These are phyloP conservation scores for Sporothrix pseudoabietina DNA, from an alignment of 2,329 filamentous ascomycete species.

Conservation along the genomic window DNA sequence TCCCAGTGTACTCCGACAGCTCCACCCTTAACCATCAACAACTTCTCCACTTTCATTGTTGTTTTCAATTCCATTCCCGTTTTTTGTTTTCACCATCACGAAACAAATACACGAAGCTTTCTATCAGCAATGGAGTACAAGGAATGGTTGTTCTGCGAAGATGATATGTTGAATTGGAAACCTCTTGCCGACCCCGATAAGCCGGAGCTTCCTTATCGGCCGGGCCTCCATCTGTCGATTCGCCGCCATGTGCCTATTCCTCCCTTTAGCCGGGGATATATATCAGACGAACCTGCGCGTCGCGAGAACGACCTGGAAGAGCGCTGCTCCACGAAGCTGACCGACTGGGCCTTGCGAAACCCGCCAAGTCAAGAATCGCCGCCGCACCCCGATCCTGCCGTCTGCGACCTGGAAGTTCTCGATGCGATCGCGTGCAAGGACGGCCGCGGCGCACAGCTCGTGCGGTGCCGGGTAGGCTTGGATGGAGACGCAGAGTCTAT, in stretches of 20 bases:
- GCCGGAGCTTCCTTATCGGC: slow-evolving; percentile 20
- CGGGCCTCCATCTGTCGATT: slow-evolving; percentile 1
- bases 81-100: slow-evolving; percentile 2
- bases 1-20: no score
- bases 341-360: not conserved
- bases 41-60: no score
- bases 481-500: not conserved
- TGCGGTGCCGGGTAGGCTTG: slow-evolving; percentile 16
- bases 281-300: not conserved
- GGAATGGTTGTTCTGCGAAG: not conserved
- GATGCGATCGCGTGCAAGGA: slow-evolving; percentile 22
- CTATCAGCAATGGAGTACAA: not conserved
- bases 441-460: slow-evolving; percentile 26
- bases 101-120: not conserved
- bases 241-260: slow-evolving; percentile 18
- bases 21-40: no score
- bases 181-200: slow-evolving; percentile 16
- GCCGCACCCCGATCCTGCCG: slow-evolving; percentile 14
- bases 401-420: slow-evolving; percentile 9
- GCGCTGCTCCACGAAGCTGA: not conserved
- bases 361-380: not conserved
- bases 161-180: not conserved
- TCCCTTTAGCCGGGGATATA: slow-evolving; percentile 9
- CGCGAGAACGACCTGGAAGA: not conserved
- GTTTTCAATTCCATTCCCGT: not conserved